Evolutionary conservation across 202 grass and related monocot genomes (phyloP).

Genomic region (Carex arenaria): DNA sequence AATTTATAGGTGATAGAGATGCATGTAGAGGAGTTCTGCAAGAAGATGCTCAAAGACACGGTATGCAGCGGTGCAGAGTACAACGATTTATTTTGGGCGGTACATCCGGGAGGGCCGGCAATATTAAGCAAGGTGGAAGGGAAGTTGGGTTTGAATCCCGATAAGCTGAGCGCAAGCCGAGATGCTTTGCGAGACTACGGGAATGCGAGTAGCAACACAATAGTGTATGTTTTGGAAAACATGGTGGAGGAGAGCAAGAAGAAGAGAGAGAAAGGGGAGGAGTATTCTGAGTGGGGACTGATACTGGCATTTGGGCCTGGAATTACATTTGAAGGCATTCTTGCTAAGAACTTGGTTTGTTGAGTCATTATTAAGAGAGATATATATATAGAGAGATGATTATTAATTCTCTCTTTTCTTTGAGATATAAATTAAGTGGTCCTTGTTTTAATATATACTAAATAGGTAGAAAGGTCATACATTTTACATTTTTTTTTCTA

Average conservation of each 20-base stretch:
- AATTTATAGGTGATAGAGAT: slow-evolving; percentile 42
- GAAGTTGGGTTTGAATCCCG: slow-evolving; percentile 27
- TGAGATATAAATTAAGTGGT: neutral
- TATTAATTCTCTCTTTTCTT: neutral
- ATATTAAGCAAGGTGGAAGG: slow-evolving; percentile 73
- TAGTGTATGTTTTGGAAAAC: slow-evolving; percentile 77
- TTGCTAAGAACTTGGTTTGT: slow-evolving; percentile 54
- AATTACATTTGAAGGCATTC: slow-evolving; percentile 82
- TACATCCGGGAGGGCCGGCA: slow-evolving; percentile 73
- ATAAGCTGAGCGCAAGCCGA: slow-evolving; percentile 56
- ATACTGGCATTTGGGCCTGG: slow-evolving; percentile 83
- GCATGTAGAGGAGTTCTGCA: slow-evolving; percentile 59
- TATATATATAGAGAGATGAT: neutral
- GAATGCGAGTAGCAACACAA: slow-evolving; percentile 77
- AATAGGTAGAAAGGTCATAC: neutral
- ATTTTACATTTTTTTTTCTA: neutral
- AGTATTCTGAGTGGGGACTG: slow-evolving; percentile 62
- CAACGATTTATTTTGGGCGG: slow-evolving; percentile 74
- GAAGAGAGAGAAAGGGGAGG: slow-evolving; percentile 32
- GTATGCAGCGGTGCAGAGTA: neutral
- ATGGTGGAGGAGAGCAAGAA: slow-evolving; percentile 56
- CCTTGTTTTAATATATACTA: neutral
- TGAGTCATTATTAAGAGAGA: neutral
- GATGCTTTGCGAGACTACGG: slow-evolving; percentile 65
- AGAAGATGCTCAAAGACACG: slow-evolving; percentile 45